A percentile compares a stretch with the other conserved stretches of the same genome.
Conservation (phyloP, 139 green algal species). For the Chlamydomonas sp. region DNA sequence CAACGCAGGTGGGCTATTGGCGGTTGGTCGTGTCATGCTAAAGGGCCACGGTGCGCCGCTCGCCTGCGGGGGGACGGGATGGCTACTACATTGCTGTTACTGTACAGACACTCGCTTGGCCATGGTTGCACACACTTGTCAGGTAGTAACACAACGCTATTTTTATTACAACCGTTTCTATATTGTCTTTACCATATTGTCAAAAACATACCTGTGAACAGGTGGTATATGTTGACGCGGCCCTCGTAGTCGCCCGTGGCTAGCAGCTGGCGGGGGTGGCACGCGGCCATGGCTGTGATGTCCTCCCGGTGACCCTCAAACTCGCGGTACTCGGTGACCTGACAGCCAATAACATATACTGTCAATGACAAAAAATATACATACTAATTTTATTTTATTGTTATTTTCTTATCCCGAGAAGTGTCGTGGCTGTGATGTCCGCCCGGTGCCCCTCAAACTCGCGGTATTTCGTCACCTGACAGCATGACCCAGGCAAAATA, state of each 20-base stretch:
- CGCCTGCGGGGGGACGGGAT: not conserved
- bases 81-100: not conserved
- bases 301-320: constrained; percentile 78
- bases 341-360: not conserved
- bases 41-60: not conserved
- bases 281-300: constrained; percentile 74
- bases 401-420: no score
- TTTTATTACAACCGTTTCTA: not conserved
- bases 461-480: no score
- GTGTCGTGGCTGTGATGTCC: no score
- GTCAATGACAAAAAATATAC: no score
- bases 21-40: no score
- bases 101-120: not conserved
- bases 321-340: constrained; percentile 56
- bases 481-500: no score
- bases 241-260: constrained; percentile 82
- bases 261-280: constrained; percentile 49
- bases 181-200: not conserved
- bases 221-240: constrained; percentile 77
- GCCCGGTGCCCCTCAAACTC: no score
- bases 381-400: no score
- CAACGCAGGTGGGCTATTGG: no score
- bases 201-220: constrained; percentile 57
- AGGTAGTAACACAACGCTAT: not conserved
- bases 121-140: no score